These are phyloP conservation scores for Termitomyces sp. DNA, from an alignment of 768 basidiomycete genomes.

Conservation along the genomic window DNA sequence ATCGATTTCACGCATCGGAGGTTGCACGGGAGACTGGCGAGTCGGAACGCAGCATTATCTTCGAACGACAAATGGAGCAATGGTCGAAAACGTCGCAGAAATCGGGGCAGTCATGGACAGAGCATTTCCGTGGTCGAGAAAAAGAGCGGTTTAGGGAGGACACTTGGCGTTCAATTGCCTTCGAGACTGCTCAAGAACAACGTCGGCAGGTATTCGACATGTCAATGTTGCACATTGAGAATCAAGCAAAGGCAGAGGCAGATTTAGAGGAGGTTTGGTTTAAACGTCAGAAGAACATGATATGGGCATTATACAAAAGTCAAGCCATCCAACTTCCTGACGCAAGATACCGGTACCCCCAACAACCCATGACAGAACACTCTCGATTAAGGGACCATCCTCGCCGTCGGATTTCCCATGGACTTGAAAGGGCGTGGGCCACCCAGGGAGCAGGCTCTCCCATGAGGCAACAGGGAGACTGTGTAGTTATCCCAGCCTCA, in stretches of 20 bases:
- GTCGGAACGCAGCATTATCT: background rate
- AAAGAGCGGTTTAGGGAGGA: background rate
- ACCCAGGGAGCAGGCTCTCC: no score
- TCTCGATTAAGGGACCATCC: no score
- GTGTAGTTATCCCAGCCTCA: no score
- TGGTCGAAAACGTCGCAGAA: background rate
- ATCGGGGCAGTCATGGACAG: background rate
- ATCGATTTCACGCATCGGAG: conserved; percentile 1
- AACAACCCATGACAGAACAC: no score
- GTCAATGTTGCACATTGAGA: background rate
- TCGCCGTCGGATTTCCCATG: no score
- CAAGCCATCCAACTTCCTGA: no score
- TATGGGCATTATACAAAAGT: no score
- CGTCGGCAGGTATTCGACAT: background rate
- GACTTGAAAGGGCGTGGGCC: no score
- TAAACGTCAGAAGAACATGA: no score
- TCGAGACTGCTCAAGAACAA: background rate
- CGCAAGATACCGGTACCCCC: no score
- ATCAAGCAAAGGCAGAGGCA: background rate
- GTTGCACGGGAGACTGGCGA: background rate
- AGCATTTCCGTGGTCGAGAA: background rate
- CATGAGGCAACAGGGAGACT: no score
- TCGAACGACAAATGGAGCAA: background rate
- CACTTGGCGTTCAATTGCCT: background rate
- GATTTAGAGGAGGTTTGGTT: background rate